Evolutionary conservation across 495 filamentous ascomycete species (phyloP), one percentile per base, ranked within the genome.

Genomic region (Tuber borchii): DNA sequence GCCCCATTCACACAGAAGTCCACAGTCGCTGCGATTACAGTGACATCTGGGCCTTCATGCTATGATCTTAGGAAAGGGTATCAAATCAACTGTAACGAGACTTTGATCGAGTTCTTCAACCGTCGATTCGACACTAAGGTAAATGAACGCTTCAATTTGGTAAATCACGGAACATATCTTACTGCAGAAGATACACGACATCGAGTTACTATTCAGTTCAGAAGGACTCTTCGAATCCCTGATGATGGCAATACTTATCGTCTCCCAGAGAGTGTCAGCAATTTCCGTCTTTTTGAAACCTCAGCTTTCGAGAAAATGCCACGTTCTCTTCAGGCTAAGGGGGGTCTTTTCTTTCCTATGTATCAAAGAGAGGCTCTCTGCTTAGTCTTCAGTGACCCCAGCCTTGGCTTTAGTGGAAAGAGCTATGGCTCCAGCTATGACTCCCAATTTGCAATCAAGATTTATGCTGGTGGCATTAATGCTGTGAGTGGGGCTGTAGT

Each of bases 391-490:
- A 56, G 22, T 3, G n/a, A n/a, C n/a, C 6, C 2, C 48, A 8
- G 10, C 8, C 20, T 56, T 56, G 22, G 84, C 84, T 7, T 85
- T 86, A 77, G 85, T 85, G 73, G 61, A 71, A 42, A 39, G 79
- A 17, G 79, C 74, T 44, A 37, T 37, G 34, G 34, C 34, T 37
- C 1, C 34, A 37, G 2, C 34, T 37, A 77, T 74, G 10, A 56
- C 22, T 10, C 20, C 0, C 82, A 76, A 0, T 88, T 87, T 75
- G 85, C 86, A 1, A 80, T 88, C 65, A 85, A 85, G 72, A 78
- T 88, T 70, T 86, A 84, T 74, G 78, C 85, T 17, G 87, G 87
- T 17, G 84, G 85, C 0, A 79, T 88, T 37, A 88, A 88, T 72
- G 87, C 83, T 1, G 74, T 89, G 37, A 86, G 86, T 17, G 87